These are phyloP conservation scores for Rhynchosporium graminicola DNA, from an alignment of 2,329 filamentous ascomycete genomes.

Conservation along the genomic window DNA sequence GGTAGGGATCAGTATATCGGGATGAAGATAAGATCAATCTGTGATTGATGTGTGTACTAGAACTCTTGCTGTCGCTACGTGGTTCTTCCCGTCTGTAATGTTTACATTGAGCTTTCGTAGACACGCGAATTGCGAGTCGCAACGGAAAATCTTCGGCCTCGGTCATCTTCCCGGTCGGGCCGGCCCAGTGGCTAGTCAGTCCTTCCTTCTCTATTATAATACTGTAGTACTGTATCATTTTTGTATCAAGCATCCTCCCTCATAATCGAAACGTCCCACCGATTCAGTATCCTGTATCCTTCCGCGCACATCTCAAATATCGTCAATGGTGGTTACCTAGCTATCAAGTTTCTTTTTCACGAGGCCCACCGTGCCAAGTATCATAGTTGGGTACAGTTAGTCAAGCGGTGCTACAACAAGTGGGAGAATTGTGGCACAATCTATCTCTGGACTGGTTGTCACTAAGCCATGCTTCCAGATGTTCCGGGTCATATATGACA, in stretches of 20 bases:
- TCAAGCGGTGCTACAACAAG: neutral
- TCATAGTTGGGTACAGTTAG: neutral
- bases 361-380: neutral
- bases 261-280: neutral
- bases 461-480: conserved; percentile 1
- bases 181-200: neutral
- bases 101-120: neutral
- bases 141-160: neutral
- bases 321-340: too few species aligned
- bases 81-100: neutral
- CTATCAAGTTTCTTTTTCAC: too few species aligned
- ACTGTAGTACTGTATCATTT: neutral
- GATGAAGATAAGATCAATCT: neutral
- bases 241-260: neutral
- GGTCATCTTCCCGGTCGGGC: neutral
- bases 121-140: neutral
- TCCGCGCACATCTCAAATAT: neutral
- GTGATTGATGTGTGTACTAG: neutral
- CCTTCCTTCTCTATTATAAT: neutral
- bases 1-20: neutral
- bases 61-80: neutral
- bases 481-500: neutral
- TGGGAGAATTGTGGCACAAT: conserved; percentile 7
- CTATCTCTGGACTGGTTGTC: conserved; percentile 2
- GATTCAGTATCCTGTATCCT: too few species aligned